A percentile compares a stretch with the other conserved stretches of the same genome.
phyloP scores from a whole-genome alignment of 495 filamentous ascomycete species.

The Chaetomium tenue region DNA sequence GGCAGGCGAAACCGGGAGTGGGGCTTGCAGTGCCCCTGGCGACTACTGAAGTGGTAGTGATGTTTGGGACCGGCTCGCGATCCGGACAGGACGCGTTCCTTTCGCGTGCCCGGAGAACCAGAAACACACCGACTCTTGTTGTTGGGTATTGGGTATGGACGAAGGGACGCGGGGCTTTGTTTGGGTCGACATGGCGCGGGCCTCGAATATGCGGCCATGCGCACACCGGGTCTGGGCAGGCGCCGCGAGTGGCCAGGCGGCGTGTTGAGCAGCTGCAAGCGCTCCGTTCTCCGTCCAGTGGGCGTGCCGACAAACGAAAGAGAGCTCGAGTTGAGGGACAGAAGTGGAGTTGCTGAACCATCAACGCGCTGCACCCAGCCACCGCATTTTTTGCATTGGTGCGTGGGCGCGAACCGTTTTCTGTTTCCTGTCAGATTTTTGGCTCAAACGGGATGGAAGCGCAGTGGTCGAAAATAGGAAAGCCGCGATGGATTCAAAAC shows the following conservation, averaged over 20 bases:
- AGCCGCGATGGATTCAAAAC: constrained; percentile 15
- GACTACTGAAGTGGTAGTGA: neutral
- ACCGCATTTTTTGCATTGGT: constrained; percentile 27
- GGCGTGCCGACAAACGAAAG: constrained; percentile 18
- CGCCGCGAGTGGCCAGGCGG: constrained; percentile 33
- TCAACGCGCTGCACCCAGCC: constrained; percentile 35
- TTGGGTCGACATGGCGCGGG: constrained; percentile 37
- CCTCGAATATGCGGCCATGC: constrained; percentile 41
- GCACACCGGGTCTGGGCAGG: constrained; percentile 33
- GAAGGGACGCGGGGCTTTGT: constrained; percentile 24
- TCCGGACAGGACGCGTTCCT: constrained; percentile 34
- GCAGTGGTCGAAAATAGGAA: constrained; percentile 12
- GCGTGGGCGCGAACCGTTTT: neutral
- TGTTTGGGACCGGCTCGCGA: constrained; percentile 23
- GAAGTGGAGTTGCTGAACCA: constrained; percentile 25
- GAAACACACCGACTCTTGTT: constrained; percentile 39
- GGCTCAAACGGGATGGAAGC: neutral
- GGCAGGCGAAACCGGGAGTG: constrained; percentile 15
- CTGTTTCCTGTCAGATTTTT: constrained; percentile 1
- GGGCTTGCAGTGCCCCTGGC: constrained; percentile 14
- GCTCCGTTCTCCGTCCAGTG: constrained; percentile 26
- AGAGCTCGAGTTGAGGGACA: constrained; percentile 20
- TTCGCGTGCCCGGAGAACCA: constrained; percentile 35
- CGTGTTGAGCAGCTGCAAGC: constrained; percentile 26
- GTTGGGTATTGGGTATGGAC: constrained; percentile 36